phyloP scores from a whole-genome alignment of 2,329 filamentous ascomycete species.

The Talaromyces funiculosus region DNA sequence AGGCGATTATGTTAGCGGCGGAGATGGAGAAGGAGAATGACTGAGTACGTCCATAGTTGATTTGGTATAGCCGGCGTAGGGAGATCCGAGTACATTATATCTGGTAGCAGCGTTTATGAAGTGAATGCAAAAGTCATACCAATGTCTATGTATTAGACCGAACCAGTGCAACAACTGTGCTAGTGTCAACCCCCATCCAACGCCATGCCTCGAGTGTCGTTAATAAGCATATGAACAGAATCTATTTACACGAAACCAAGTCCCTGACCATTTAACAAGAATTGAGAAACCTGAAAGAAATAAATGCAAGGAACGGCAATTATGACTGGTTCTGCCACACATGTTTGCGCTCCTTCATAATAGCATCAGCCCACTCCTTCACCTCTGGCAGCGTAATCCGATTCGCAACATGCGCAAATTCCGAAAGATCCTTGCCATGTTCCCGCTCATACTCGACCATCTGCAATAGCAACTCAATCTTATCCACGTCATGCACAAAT shows the following conservation, averaged over 20 bases:
- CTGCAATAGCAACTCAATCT: constrained; percentile 89
- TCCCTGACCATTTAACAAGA: not conserved
- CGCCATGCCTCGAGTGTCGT: constrained; percentile 5
- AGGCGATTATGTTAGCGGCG: constrained; percentile 63
- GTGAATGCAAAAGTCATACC: not conserved
- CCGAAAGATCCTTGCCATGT: constrained; percentile 67
- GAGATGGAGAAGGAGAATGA: constrained; percentile 36
- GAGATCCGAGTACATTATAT: not conserved
- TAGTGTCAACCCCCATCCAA: constrained; percentile 1
- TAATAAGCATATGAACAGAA: not conserved
- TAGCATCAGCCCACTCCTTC: constrained; percentile 68
- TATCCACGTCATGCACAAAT: constrained; percentile 96
- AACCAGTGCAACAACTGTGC: constrained; percentile 5
- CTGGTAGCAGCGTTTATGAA: not conserved
- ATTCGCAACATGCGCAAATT: constrained; percentile 75
- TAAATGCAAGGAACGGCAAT: not conserved
- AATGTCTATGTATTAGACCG: not conserved
- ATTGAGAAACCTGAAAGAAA: too few relatives aligned
- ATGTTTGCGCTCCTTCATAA: constrained; percentile 67
- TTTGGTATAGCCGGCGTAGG: not conserved
- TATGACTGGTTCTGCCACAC: constrained; percentile 55
- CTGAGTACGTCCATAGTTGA: constrained; percentile 14
- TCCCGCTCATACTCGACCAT: constrained; percentile 93
- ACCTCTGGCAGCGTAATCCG: constrained; percentile 72
- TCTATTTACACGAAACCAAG: constrained; percentile 1